phyloP scores from a whole-genome alignment of 371 early-diverging fungal genomes.

The Choanephora cucurbitarum region DNA sequence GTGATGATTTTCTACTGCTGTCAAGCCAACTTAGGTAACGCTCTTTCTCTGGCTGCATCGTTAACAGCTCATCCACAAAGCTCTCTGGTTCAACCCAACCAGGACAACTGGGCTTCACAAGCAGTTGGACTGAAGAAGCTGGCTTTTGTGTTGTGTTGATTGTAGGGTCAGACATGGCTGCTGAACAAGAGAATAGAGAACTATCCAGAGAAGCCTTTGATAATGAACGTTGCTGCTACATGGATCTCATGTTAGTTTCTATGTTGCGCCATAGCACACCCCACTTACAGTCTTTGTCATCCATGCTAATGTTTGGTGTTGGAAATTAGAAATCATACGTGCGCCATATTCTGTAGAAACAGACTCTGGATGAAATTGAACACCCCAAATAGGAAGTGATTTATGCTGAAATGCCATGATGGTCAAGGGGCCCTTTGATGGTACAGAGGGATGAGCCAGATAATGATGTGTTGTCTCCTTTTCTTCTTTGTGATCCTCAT shows the following conservation, averaged over 20 bases:
- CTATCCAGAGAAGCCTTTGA: constrained; percentile 1
- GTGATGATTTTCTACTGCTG: constrained; percentile 33
- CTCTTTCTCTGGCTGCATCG: constrained; percentile 3
- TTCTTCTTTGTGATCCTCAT: constrained; percentile 13
- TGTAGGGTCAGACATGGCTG: constrained; percentile 7
- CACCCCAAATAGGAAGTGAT: constrained; percentile 78
- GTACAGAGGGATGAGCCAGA: background rate
- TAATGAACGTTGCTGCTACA: constrained; percentile 10
- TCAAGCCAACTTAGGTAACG: constrained; percentile 17
- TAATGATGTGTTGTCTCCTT: constrained; percentile 23
- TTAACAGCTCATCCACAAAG: constrained; percentile 26
- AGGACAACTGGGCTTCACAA: constrained; percentile 15
- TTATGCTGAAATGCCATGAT: constrained; percentile 86
- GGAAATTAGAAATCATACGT: constrained; percentile 76
- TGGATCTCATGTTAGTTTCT: background rate
- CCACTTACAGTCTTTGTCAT: constrained; percentile 29
- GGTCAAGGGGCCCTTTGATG: constrained; percentile 27
- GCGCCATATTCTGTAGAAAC: constrained; percentile 83
- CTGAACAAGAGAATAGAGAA: constrained; percentile 14
- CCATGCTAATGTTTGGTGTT: constrained; percentile 49
- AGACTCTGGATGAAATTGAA: constrained; percentile 98
- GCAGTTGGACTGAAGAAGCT: constrained; percentile 7
- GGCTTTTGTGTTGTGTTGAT: background rate
- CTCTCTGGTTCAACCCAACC: constrained; percentile 34
- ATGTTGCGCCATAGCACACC: no score